Conservation (phyloP, 2,329 filamentous ascomycete species). For the Akanthomyces uredinophilus region DNA sequence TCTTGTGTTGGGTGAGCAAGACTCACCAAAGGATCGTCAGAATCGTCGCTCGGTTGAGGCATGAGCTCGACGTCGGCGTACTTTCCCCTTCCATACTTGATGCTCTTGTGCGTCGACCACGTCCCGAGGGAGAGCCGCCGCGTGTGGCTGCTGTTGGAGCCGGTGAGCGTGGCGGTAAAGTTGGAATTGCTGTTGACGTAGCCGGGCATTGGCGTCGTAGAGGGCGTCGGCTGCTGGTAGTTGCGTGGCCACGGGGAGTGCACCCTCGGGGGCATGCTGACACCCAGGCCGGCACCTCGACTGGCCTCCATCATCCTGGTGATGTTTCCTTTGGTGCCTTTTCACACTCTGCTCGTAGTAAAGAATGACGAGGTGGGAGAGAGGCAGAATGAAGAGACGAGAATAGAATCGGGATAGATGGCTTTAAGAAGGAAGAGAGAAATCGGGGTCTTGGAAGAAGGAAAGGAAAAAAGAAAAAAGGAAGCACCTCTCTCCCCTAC, state of each 20-base stretch:
- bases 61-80: constrained; percentile 41
- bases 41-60: constrained; percentile 51
- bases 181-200: constrained; percentile 9
- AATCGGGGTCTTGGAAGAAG: background rate
- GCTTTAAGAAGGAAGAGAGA: background rate
- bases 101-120: constrained; percentile 22
- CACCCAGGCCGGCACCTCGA: background rate
- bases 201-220: background rate
- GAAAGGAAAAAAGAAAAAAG: background rate
- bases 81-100: constrained; percentile 45
- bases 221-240: background rate
- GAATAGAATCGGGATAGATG: background rate
- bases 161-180: background rate
- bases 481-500: background rate
- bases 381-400: background rate
- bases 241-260: constrained; percentile 4
- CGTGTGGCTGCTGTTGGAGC: constrained; percentile 2
- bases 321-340: background rate
- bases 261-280: background rate
- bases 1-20: background rate
- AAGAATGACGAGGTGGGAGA: background rate
- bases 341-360: background rate
- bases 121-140: constrained; percentile 16
- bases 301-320: background rate
- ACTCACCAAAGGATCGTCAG: constrained; percentile 49